These are phyloP conservation scores for Leonotis leonurus DNA, from an alignment of 257 asterid species.

Conservation along the genomic window DNA sequence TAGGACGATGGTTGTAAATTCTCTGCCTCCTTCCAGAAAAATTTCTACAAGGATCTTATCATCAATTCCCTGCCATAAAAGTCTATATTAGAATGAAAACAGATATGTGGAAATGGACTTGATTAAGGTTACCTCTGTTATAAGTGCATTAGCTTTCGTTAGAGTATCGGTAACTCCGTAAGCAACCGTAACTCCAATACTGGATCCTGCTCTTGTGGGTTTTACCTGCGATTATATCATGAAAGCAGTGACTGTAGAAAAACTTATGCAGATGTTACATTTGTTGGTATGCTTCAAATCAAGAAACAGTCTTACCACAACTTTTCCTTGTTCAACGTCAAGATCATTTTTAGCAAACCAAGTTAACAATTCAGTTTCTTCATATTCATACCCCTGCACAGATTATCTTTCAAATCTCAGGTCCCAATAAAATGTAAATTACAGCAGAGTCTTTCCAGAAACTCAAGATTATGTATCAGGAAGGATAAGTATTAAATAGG, in stretches of 20 bases:
- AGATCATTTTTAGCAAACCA: constrained; percentile 58
- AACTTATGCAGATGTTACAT: background rate
- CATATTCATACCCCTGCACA: constrained; percentile 50
- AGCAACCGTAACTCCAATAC: constrained; percentile 89
- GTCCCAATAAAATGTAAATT: background rate
- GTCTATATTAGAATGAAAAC: background rate
- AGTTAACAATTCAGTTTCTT: constrained; percentile 40
- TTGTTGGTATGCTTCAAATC: constrained; percentile 5
- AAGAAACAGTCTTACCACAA: constrained; percentile 58
- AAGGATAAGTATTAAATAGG: background rate
- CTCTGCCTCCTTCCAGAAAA: constrained; percentile 87
- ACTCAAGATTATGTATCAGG: background rate
- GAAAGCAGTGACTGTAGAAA: constrained; percentile 16
- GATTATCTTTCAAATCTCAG: constrained; percentile 11
- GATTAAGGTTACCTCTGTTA: constrained; percentile 53
- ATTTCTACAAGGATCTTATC: constrained; percentile 69
- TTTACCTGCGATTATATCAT: constrained; percentile 56
- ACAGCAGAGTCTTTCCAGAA: background rate
- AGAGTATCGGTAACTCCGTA: constrained; percentile 78
- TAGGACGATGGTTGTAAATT: constrained; percentile 79
- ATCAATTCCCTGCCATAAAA: constrained; percentile 63
- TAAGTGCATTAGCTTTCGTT: constrained; percentile 55
- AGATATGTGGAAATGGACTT: constrained; percentile 4
- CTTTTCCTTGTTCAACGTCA: constrained; percentile 61
- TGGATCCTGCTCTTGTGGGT: constrained; percentile 88